Evolutionary conservation across 345 rosid genomes (phyloP).

Genomic region (Brassica juncea): DNA sequence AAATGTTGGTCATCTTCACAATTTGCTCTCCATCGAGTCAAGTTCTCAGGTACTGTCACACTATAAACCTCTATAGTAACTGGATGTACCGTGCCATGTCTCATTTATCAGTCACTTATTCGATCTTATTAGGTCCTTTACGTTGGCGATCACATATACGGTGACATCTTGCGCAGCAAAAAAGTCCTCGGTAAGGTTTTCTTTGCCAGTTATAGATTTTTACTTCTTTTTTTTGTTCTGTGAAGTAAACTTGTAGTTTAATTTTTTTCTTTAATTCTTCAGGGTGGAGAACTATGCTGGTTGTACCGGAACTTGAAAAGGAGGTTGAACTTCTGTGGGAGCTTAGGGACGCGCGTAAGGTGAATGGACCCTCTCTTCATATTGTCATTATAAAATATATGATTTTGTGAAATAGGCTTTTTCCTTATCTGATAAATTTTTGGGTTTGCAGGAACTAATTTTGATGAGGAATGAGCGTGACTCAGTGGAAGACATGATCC

Average conservation of each 20-base stretch:
- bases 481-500: constrained; percentile 80
- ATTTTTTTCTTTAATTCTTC: constrained; percentile 22
- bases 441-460: constrained; percentile 63
- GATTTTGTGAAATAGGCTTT: background rate
- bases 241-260: background rate
- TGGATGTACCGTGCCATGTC: background rate
- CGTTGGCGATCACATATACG: constrained; percentile 98
- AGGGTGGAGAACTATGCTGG: constrained; percentile 99
- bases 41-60: constrained; percentile 78
- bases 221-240: constrained; percentile 1
- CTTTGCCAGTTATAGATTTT: background rate
- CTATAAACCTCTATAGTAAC: background rate
- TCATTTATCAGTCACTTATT: constrained; percentile 12
- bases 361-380: constrained; percentile 34
- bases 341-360: constrained; percentile 75
- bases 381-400: background rate
- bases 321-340: constrained; percentile 90
- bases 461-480: constrained; percentile 79
- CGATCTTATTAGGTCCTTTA: constrained; percentile 70
- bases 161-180: constrained; percentile 97
- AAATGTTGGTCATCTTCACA: constrained; percentile 92
- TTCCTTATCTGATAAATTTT: background rate
- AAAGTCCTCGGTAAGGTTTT: constrained; percentile 74
- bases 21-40: constrained; percentile 86
- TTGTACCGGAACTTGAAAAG: constrained; percentile 94